Base-by-base conservation (phyloP, 2,329 filamentous ascomycete species). In the Ascochyta fabae region DNA sequence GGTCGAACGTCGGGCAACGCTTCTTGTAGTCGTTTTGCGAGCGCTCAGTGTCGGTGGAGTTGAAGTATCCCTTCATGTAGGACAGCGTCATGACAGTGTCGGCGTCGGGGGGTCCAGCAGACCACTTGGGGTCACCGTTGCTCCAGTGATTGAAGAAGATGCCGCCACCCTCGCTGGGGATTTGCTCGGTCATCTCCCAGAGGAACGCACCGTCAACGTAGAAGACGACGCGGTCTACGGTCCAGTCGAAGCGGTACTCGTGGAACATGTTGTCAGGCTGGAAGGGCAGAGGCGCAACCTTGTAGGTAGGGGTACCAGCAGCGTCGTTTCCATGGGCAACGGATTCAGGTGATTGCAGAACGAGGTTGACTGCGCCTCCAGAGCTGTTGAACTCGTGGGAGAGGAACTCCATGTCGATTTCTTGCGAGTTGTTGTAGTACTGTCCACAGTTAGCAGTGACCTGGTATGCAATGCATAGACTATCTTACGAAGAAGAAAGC, bases 371-470 rank as follows among this genome's bases (percentile, higher is more conserved):
- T 0, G 86, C 83, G 60, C 82, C 88, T 29, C 79, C 79, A 24
- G 77, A 72, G 48, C 81, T 81, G 43, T 84, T 79, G 70, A 88
- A 90, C 59, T 91, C 81, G 22, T 79, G 79, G 1, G 89, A 90
- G 2, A 93, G 81, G 68, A 92, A 90, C 63, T 94, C 90, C 76
- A 93, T 86, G 70, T 93, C 90, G 65, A 93, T 91, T 67, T 93
- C 90, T 68, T 90, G 87, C 1, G 88, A 89, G 73, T 93, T 86
- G 72, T 92, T 91, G 76, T 85, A 86, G 73, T 91, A 92, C 88
- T 91, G 58, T 35, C 31, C 2, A 33, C 36, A 16, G 49, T 65
- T 58, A 68, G 61, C 45, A 35, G 38, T 31, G 38, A 35, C 3
- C 15, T 43, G 23, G 16, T 24, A 24, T 34, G 12, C 9, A n/a